Evolutionary conservation across 2,329 filamentous ascomycete species (phyloP), one percentile per base, ranked within the genome.

Genomic region (Mycosphaerelloides madeirae): DNA sequence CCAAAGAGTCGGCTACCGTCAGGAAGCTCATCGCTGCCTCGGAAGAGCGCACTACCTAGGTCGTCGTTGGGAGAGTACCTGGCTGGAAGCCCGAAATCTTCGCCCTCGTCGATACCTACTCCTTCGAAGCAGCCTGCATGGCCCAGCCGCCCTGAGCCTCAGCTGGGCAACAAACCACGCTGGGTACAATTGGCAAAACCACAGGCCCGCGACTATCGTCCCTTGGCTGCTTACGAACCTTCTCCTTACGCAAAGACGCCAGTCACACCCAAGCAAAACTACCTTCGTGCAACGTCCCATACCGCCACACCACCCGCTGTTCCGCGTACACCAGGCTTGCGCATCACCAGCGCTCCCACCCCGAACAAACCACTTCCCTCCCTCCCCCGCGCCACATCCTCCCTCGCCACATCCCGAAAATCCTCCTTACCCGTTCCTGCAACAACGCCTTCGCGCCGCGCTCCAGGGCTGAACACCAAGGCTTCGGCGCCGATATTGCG

Each of bases 201-300:
- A 5, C 45, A 57, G 14, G 43, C 47, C 29, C 55, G 53, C 19
- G 58, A 62, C 34, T 64, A 63, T 44, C 50, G 58, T 1, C 63
- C 64, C 31, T 53, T 65, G 2, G 61, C 62, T 6, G 53, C 58
- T 2, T 55, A 57, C 32, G 63, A 66, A 44, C 63, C 64, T 14
- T 61, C 59, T 3, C 57, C 58, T 2, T 64, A 65, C 41, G 60
- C 62, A 12, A 65, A 63, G 41, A 41, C 50, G 9, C 55, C 61
- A 6, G 49, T 61, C 9, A 58, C 57, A 6, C 58, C 59, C 14
- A 60, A 61, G 46, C 53, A 50, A 19, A 53, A 56, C 44, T 59
- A 52, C 50, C 48, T 58, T 9, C 46, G 60, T 13, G 49, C 48
- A 20, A 45, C 48, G 14, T 47, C 52, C 20, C 41, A 44, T 15